Base-by-base conservation (phyloP, 805 yeast species). In the Lachancea mirantina region DNA sequence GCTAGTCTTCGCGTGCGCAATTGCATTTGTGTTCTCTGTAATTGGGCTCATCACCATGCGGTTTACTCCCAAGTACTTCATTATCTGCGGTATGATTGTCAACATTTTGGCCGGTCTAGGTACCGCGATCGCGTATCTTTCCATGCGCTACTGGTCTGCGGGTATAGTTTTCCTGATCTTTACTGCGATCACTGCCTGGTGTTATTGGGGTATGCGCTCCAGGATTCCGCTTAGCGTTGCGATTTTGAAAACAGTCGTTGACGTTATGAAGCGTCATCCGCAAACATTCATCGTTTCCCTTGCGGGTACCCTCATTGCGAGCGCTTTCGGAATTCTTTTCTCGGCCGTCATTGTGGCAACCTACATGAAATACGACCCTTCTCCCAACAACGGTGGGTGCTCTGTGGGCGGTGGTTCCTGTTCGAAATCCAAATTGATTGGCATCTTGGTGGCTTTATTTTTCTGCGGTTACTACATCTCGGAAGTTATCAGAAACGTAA, bases 381-480 rank as follows among this genome's bases (percentile, higher is more conserved):
- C 71, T 23, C 39, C 59, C 2, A 48, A 50, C 23, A 74, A 74
- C 43, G 61, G 68, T 10, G 78, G 71, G 6, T 81, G 89, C 50
- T 35, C 49, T 10, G 57, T 49, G 8, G 46, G 66, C 46, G 64
- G 74, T 42, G 70, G 85, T 50, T 30, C 73, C 38, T 61, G 85
- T 67, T 67, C 77, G 48, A 64, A 69, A 22, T 62, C 73, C 2
- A 80, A 70, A 47, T 62, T 83, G 44, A 69, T 80, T 42, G 94
- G 92, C 4, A 55, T 81, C 9, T 58, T 84, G 40, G 75, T 85
- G 17, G 79, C 72, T 57, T 74, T 80, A 5, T 75, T 85, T 43
- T 84, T 88, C 56, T 81, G 89, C 4, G 95, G 94, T 13, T 87
- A 73, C 53, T 81, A 75, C 55, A 73, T 85, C 39, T 72, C 92